Conservation (phyloP, 2,329 filamentous ascomycete species). For the Ophiostoma himal-ulmi region DNA sequence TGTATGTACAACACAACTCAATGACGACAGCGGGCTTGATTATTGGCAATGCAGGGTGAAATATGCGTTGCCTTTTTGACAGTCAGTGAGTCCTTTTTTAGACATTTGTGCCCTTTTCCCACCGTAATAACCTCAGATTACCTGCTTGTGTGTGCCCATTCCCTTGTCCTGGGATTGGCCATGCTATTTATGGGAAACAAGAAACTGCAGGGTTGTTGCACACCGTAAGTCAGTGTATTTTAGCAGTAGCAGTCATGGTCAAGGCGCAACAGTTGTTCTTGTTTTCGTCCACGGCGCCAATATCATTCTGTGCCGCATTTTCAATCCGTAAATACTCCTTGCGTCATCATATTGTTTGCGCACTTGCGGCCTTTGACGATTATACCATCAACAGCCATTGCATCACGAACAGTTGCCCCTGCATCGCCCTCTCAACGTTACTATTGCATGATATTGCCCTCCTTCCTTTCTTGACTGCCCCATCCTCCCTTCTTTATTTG, state of each 20-base stretch:
- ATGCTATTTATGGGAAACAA: neutral
- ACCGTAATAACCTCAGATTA: neutral
- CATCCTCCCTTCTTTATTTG: no score
- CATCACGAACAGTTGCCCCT: neutral
- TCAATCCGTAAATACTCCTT: neutral
- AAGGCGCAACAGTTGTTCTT: neutral
- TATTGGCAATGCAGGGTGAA: neutral
- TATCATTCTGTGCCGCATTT: neutral
- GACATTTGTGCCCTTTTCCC: neutral
- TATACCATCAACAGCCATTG: no score
- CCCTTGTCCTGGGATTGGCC: conserved; percentile 9
- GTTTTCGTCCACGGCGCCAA: neutral
- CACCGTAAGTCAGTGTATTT: no score
- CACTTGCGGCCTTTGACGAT: no score
- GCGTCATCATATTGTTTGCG: neutral
- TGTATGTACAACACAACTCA: neutral
- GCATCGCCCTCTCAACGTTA: neutral
- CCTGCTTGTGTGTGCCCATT: neutral
- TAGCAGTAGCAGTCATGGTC: neutral
- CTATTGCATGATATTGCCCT: neutral
- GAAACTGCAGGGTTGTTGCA: neutral
- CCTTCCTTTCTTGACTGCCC: conserved; percentile 3
- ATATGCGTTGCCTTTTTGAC: neutral
- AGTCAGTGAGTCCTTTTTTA: no score
- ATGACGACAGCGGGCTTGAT: neutral